Conservation (phyloP, 495 filamentous ascomycete genomes). For the Niebla homalea region DNA sequence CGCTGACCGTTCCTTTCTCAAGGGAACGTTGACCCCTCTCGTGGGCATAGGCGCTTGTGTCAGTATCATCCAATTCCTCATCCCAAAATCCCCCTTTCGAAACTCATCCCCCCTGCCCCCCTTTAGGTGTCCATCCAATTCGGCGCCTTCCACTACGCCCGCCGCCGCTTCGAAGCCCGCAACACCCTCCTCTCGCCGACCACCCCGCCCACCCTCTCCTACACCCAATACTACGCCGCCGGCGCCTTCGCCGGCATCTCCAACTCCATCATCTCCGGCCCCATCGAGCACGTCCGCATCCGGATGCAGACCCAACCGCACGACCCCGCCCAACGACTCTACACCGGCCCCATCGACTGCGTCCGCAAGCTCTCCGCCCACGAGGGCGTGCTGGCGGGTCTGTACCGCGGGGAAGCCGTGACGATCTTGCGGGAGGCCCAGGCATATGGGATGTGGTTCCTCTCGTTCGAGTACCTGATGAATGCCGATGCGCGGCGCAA, state of each 20-base stretch:
- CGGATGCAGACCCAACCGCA: constrained; percentile 96
- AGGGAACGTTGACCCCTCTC: constrained; percentile 85
- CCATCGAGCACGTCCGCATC: constrained; percentile 96
- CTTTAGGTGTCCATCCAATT: constrained; percentile 90
- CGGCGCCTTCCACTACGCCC: constrained; percentile 88
- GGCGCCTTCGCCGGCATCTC: constrained; percentile 88
- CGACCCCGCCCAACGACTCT: constrained; percentile 53
- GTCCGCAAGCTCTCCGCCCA: constrained; percentile 64
- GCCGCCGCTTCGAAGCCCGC: constrained; percentile 64
- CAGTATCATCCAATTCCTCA: constrained; percentile 21
- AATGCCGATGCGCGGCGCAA: constrained; percentile 70
- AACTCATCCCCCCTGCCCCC: not conserved
- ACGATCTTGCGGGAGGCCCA: constrained; percentile 82
- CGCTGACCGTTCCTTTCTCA: not conserved
- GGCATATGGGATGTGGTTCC: constrained; percentile 92
- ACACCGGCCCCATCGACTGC: constrained; percentile 79
- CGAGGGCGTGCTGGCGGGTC: constrained; percentile 50
- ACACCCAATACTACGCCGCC: constrained; percentile 76
- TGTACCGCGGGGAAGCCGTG: constrained; percentile 79
- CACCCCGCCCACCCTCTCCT: constrained; percentile 41
- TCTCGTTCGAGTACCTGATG: constrained; percentile 93
- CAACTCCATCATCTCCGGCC: constrained; percentile 76
- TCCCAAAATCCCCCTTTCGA: not conserved
- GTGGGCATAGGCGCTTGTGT: constrained; percentile 94
- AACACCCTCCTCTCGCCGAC: constrained; percentile 38